Percentiles rank a stretch among this genome's conserved stretches.
These are phyloP conservation scores for Geotrichum phurueaensis DNA, from an alignment of 1,139 yeast genomes.

Conservation along the genomic window DNA sequence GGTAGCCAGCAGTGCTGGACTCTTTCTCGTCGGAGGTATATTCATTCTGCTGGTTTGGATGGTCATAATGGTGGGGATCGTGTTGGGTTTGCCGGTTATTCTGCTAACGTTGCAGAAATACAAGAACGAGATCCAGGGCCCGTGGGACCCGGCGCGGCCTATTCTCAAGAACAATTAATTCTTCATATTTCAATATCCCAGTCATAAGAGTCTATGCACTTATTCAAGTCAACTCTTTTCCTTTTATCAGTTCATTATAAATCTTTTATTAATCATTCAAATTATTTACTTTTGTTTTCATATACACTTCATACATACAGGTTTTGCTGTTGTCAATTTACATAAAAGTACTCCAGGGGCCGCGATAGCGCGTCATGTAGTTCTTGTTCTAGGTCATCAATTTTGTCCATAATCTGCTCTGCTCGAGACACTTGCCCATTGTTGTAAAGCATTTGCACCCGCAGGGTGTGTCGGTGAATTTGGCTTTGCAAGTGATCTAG, in stretches of 20 bases:
- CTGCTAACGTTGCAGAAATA: conserved; percentile 68
- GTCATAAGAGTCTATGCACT: neutral
- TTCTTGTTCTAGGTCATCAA: conserved; percentile 13
- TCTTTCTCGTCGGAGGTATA: conserved; percentile 40
- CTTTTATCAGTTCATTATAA: neutral
- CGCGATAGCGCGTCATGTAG: conserved; percentile 10
- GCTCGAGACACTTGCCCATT: conserved; percentile 11
- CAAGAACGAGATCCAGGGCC: conserved; percentile 85
- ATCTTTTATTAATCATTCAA: neutral
- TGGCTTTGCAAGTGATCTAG: conserved; percentile 12
- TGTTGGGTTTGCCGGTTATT: conserved; percentile 62
- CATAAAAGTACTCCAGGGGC: conserved; percentile 3
- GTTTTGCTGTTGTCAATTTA: neutral
- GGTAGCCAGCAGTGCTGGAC: conserved; percentile 30
- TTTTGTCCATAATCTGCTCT: conserved; percentile 11
- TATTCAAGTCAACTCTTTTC: neutral
- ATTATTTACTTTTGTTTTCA: neutral
- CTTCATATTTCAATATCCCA: neutral
- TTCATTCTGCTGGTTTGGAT: conserved; percentile 47
- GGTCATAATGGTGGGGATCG: conserved; percentile 43
- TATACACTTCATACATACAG: neutral
- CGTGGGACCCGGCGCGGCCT: conserved; percentile 90
- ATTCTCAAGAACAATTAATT: conserved; percentile 19
- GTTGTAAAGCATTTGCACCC: conserved; percentile 13
- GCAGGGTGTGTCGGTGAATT: conserved; percentile 12